phyloP scores from a whole-genome alignment of 306 rosid species.

The Lathyrus sativus region DNA sequence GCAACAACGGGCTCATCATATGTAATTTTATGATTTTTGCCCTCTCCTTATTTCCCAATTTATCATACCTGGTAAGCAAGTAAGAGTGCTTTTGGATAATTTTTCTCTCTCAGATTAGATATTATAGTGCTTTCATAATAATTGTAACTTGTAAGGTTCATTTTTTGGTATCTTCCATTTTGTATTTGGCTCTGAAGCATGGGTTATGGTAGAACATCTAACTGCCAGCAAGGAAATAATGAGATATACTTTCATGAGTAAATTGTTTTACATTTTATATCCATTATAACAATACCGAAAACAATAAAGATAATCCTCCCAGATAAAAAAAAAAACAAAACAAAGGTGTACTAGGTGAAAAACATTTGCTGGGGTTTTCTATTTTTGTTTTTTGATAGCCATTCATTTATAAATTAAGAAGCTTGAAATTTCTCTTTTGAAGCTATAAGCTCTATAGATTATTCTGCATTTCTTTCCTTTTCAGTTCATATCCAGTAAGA shows the following conservation, averaged over 20 bases:
- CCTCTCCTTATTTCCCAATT: too few relatives aligned
- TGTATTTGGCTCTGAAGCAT: background rate
- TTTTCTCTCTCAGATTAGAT: background rate
- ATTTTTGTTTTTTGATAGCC: background rate
- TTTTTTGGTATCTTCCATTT: conserved; percentile 7
- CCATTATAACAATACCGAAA: background rate
- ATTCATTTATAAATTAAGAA: background rate
- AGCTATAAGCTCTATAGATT: background rate
- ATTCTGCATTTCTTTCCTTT: background rate
- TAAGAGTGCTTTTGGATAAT: background rate
- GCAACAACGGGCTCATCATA: too few relatives aligned
- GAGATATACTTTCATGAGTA: background rate
- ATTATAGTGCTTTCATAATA: background rate
- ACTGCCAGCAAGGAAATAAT: background rate
- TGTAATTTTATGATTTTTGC: too few relatives aligned
- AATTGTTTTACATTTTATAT: background rate
- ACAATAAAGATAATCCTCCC: background rate
- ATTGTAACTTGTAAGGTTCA: background rate
- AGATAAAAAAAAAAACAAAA: background rate
- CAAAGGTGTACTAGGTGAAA: background rate
- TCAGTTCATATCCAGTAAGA: too few relatives aligned
- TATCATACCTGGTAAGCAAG: background rate
- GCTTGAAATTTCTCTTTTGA: background rate
- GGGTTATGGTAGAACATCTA: background rate
- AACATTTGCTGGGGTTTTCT: background rate